phyloP scores from a whole-genome alignment of 768 basidiomycete genomes.

The Amanita pseudoporphyria region DNA sequence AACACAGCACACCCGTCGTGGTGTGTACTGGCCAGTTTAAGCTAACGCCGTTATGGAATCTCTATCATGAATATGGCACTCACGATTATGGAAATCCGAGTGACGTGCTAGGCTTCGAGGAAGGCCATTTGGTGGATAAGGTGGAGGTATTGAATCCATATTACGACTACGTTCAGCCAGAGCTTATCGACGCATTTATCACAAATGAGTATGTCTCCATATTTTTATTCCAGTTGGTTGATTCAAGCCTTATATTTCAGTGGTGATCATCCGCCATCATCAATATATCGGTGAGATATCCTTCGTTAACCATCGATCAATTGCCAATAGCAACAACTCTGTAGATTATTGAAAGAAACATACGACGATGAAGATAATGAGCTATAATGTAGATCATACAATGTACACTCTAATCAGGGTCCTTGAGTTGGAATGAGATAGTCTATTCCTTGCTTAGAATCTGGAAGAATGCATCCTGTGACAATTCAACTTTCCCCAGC shows the following conservation, averaged over 20 bases:
- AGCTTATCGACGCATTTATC: slow-evolving; percentile 88
- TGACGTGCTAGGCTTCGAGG: slow-evolving; percentile 62
- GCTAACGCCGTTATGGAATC: slow-evolving; percentile 83
- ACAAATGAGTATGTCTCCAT: slow-evolving; percentile 82
- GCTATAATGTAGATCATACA: slow-evolving; percentile 35
- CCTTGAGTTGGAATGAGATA: slow-evolving; percentile 10
- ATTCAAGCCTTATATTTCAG: slow-evolving; percentile 30
- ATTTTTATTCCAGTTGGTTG: background rate
- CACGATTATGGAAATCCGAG: slow-evolving; percentile 67
- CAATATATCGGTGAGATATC: slow-evolving; percentile 67
- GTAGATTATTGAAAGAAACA: slow-evolving; percentile 81
- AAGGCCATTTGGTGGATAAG: slow-evolving; percentile 71
- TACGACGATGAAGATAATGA: slow-evolving; percentile 94
- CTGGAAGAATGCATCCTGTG: slow-evolving; percentile 94
- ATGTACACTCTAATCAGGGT: slow-evolving; percentile 11
- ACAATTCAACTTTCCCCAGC: slow-evolving; percentile 80
- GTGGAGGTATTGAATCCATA: slow-evolving; percentile 95
- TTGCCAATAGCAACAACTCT: slow-evolving; percentile 10
- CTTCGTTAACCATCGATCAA: background rate
- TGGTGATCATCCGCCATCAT: slow-evolving; percentile 93
- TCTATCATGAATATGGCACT: slow-evolving; percentile 80
- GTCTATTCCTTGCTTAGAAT: slow-evolving; percentile 56
- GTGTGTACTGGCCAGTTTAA: slow-evolving; percentile 97
- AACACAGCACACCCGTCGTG: slow-evolving; percentile 86
- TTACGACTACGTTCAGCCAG: slow-evolving; percentile 91